Evolutionary conservation across 352 stramenopile genomes (phyloP).

Genomic region (Phytophthora nicotianae): DNA sequence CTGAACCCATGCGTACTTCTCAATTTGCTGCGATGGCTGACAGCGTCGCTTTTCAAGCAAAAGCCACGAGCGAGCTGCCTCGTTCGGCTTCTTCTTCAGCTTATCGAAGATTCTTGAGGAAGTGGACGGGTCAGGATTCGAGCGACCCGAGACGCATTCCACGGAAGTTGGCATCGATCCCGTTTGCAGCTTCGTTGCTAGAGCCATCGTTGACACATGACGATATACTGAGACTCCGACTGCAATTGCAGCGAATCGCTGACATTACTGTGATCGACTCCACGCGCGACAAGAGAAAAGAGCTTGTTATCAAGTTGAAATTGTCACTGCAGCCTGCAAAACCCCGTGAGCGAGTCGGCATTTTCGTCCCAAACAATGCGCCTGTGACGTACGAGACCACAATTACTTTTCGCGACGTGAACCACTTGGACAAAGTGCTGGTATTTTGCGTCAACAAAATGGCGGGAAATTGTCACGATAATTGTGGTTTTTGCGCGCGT

Average conservation of each 20-base stretch:
- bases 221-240: neutral
- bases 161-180: constrained; percentile 11
- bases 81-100: neutral
- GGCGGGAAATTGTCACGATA: neutral
- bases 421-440: constrained; percentile 16
- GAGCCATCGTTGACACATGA: constrained; percentile 3
- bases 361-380: constrained; percentile 21
- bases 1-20: no score
- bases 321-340: constrained; percentile 15
- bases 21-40: neutral
- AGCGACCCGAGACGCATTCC: constrained; percentile 1
- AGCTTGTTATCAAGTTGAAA: constrained; percentile 20
- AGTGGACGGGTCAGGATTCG: constrained; percentile 4
- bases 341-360: constrained; percentile 9
- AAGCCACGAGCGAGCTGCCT: neutral
- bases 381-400: neutral
- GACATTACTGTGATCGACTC: constrained; percentile 19
- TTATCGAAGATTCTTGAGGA: constrained; percentile 9
- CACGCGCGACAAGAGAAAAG: constrained; percentile 26
- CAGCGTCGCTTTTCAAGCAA: neutral
- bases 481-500: constrained; percentile 20
- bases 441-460: constrained; percentile 20
- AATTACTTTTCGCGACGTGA: constrained; percentile 20
- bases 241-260: constrained; percentile 23
- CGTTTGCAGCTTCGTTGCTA: constrained; percentile 16